A percentile compares a stretch with the other conserved stretches of the same genome.
phyloP scores from a whole-genome alignment of 768 basidiomycete genomes.

The Rhizopogon vulgaris region DNA sequence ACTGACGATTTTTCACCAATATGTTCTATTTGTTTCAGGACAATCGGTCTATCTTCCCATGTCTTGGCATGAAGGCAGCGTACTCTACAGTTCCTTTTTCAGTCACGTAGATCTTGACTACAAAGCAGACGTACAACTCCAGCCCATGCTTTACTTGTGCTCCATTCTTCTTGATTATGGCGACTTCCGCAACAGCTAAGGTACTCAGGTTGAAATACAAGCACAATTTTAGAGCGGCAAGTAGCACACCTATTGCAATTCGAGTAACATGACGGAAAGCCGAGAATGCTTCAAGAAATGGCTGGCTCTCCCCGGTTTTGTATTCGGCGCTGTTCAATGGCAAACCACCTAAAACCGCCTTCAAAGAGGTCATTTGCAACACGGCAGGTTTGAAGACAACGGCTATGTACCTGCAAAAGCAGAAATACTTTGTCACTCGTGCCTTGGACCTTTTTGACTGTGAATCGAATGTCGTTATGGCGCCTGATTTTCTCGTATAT shows the following conservation, averaged over 20 bases:
- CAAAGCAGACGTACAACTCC: slow-evolving; percentile 52
- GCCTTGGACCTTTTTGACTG: slow-evolving; percentile 62
- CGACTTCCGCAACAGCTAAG: slow-evolving; percentile 74
- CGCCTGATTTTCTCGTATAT: slow-evolving; percentile 62
- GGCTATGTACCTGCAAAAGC: slow-evolving; percentile 58
- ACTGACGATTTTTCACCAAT: slow-evolving; percentile 90
- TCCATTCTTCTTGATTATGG: slow-evolving; percentile 59
- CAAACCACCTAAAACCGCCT: slow-evolving; percentile 73
- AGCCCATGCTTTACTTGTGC: slow-evolving; percentile 64
- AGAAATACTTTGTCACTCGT: slow-evolving; percentile 76
- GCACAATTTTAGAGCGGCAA: background rate
- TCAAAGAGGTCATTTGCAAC: slow-evolving; percentile 7
- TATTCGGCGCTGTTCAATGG: slow-evolving; percentile 65
- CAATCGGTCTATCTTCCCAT: slow-evolving; percentile 86
- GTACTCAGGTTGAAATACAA: slow-evolving; percentile 1
- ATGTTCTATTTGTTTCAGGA: slow-evolving; percentile 83
- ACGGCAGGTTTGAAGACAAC: background rate
- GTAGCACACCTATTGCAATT: slow-evolving; percentile 60
- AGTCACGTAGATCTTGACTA: background rate
- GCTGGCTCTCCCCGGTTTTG: slow-evolving; percentile 65
- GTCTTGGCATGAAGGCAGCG: slow-evolving; percentile 78
- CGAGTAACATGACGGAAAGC: slow-evolving; percentile 75
- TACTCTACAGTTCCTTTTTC: slow-evolving; percentile 35
- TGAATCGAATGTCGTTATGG: slow-evolving; percentile 77
- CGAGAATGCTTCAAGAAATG: slow-evolving; percentile 58